These are phyloP conservation scores for Bipolaris oryzae DNA, from an alignment of 2,329 filamentous ascomycete genomes.

Conservation along the genomic window DNA sequence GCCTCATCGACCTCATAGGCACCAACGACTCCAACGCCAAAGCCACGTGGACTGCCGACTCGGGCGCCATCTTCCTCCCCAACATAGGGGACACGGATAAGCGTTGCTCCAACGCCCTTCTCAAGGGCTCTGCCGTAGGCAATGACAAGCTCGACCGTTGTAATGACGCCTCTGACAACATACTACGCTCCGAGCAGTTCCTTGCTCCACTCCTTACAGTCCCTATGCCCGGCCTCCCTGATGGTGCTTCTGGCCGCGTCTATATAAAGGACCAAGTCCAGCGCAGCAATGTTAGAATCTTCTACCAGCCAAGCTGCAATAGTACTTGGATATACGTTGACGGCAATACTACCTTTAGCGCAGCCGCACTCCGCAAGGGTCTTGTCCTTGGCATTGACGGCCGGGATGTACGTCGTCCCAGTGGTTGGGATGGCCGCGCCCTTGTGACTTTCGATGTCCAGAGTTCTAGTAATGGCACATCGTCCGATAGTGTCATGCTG, in stretches of 20 bases:
- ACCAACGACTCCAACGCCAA: conserved; percentile 31
- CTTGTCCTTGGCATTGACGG: conserved; percentile 49
- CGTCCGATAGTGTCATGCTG: conserved; percentile 39
- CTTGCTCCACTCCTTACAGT: conserved; percentile 45
- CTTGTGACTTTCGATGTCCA: conserved; percentile 36
- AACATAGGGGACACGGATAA: conserved; percentile 45
- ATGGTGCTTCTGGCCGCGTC: conserved; percentile 1
- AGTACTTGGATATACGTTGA: conserved; percentile 9
- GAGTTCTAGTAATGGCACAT: conserved; percentile 19
- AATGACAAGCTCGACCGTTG: conserved; percentile 41
- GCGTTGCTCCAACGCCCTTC: conserved; percentile 34
- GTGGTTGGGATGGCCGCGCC: conserved; percentile 18
- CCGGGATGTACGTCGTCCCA: conserved; percentile 29
- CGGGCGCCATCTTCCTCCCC: conserved; percentile 48
- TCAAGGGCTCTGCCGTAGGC: conserved; percentile 2
- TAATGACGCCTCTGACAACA: conserved; percentile 48
- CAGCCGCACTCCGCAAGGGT: conserved; percentile 34
- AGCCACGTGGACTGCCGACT: conserved; percentile 23
- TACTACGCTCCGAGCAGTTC: conserved; percentile 38
- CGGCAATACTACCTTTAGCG: conserved; percentile 32
- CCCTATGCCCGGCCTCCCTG: conserved; percentile 19
- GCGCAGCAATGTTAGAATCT: conserved; percentile 12
- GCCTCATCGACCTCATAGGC: conserved; percentile 33
- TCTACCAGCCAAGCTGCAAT: background rate
- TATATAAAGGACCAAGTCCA: conserved; percentile 8